Evolutionary conservation across 805 yeast species (phyloP), one percentile per base, ranked within the genome.

Genomic region (Vanderwaltozyma yarrowii): DNA sequence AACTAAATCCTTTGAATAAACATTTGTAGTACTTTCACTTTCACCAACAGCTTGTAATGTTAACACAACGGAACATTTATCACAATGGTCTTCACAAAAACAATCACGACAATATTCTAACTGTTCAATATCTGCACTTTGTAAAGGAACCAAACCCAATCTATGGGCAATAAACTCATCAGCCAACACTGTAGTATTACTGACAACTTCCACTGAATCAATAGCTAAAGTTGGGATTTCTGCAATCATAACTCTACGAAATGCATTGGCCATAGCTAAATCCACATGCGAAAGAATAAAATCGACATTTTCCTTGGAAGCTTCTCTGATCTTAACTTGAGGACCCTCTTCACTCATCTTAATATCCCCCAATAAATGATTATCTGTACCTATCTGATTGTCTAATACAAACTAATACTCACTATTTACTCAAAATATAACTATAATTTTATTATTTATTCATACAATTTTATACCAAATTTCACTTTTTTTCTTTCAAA

Each of bases 201-300:
- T 77, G 54, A 86, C 94, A 45, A 92, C 82, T 58, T 92, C 97
- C 33, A 92, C 98, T 45, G 89, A 74, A 56, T 92, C 99, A 41
- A 92, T 87, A 37, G 98, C 96, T 47, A 92, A 66, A 0, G 98
- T 92, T 25, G 98, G 98, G 40, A 92, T 92, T 62, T 92, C 99
- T 2, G 96, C 88, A 44, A 92, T 69, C 85, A 92, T 88, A 30
- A 82, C 77, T 59, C 99, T 72, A 50, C 99, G 74, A 28, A 92
- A 50, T 13, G 97, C 83, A 69, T 92, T 92, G 15, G 97, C 97
- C 54, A 89, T 66, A 0, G 96, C 75, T 42, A 92, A 62, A 57
- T 89, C 96, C 25, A 87, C 88, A 54, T 87, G 86, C 32, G 84
- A 74, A 40, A 92, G 63, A 28, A 89, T 85, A 54, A 92, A 82